Base-by-base conservation (phyloP, 2,329 filamentous ascomycete genomes). In the Claviceps digitariae region DNA sequence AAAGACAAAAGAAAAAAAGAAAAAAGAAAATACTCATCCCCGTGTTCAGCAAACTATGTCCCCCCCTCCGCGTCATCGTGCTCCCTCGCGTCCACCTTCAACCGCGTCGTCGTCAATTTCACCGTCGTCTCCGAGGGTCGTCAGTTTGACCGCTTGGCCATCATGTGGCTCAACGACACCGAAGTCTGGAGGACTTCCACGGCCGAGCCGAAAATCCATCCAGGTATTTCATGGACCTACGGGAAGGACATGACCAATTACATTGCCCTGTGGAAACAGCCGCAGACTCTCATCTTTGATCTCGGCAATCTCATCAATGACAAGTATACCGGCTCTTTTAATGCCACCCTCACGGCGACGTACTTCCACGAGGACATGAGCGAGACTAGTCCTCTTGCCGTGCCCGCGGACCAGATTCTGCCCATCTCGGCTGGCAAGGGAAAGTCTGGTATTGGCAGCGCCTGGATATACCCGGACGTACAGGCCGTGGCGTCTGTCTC, bases 111-210 rank as follows among this genome's bases (percentile, higher is more conserved):
- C 25, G 80, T 93, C 66, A 89, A 90, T 62, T 78, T 93, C 59
- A 90, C 85, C 0, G 83, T 86, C 15, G 79, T 79, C 1, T 86
- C 84, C 10, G 71, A 73, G 56, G 88, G 88, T 1, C 76, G 79
- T 3, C 88, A 94, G 60, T 90, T 79, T 66, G 88, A 94, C 64
- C 78, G 87, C 41, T 74, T 91, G 9, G 88, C 81, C 4, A 67
- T 84, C 34, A 83, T 93, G 76, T 93, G 84, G 61, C 73, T 93
- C 40, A 81, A 81, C 43, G 85, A 91, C 64, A 81, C 79, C 10
- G 87, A 94, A 64, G 76, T 94, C n/a, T 93, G 86, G 74, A 76
- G 87, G 25, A 90, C 87, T 2, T 90, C 86, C 5, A 94, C 88
- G 1, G 86, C 87, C 4, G 86, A 94, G 68, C 87, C 88, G 1